A percentile compares a stretch with the other conserved stretches of the same genome.
These are phyloP conservation scores for Ensete glaucum DNA, from an alignment of 176 grass and related monocot genomes.

Conservation along the genomic window DNA sequence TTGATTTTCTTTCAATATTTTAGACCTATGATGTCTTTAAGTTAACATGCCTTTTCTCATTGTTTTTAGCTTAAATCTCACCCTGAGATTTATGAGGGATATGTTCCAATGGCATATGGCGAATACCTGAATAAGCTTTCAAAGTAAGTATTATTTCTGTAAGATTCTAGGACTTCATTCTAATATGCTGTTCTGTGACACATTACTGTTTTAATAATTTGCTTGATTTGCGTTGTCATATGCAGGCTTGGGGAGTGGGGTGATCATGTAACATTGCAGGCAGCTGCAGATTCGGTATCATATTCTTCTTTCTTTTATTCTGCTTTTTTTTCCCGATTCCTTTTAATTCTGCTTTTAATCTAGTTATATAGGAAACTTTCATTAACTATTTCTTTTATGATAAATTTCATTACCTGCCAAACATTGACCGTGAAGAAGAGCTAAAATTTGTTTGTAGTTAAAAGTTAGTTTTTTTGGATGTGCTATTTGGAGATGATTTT, in stretches of 20 bases:
- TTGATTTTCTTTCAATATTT: background rate
- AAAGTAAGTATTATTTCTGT: slow-evolving; percentile 28
- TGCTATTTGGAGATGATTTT: background rate
- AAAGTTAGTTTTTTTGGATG: background rate
- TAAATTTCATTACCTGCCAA: background rate
- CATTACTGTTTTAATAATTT: slow-evolving; percentile 16
- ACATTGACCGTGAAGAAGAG: background rate
- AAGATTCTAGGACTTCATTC: background rate
- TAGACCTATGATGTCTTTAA: background rate
- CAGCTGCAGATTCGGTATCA: slow-evolving; percentile 42
- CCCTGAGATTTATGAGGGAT: slow-evolving; percentile 50
- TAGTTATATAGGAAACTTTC: too few relatives aligned
- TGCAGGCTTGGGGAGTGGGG: slow-evolving; percentile 49
- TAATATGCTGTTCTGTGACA: background rate
- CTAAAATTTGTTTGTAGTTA: background rate
- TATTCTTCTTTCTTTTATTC: background rate
- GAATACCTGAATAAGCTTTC: slow-evolving; percentile 55
- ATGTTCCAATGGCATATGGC: slow-evolving; percentile 52
- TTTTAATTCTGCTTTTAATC: too few relatives aligned
- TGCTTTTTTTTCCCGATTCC: background rate
- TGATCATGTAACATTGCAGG: slow-evolving; percentile 64
- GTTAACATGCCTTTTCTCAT: slow-evolving; percentile 6
- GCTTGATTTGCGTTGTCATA: background rate
- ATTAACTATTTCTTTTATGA: background rate
- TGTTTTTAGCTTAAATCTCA: slow-evolving; percentile 37